Evolutionary conservation across 805 yeast genomes (phyloP), one percentile per base, ranked within the genome.

Genomic region (Saccharomycopsis malanga): DNA sequence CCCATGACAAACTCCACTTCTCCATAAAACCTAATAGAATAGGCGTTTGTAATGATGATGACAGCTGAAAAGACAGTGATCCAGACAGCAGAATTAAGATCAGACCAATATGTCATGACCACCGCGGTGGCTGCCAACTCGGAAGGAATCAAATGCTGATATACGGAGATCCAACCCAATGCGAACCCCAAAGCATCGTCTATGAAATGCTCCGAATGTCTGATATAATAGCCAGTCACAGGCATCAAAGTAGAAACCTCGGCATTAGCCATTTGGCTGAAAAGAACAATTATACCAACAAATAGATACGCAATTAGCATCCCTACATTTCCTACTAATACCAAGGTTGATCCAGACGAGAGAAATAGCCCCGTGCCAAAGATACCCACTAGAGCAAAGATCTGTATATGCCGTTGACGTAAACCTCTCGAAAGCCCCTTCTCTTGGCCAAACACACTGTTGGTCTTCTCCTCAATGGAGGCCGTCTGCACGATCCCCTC

Each of bases 71-170:
- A 75, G 17, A 79, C 68, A 10, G 77, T 63, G 47, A 77, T 76
- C 77, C 79, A 76, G n/a, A 72, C 77, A 7, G 79, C 83, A 15
- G 77, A 74, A 48, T 77, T 77, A 24, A 74, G 59, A 21, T 58
- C 67, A 7, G 70, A 73, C 86, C 86, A 79, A 58, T 76, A 79
- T 54, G 72, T 71, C 52, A 79, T 69, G 15, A 79, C 77, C 47
- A 77, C 71, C 1, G 82, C 71, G n/a, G 83, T 80, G 1, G 84
- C 84, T 12, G 78, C 74, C 60, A 79, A 70, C 61, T 79, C 84
- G 49, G 80, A 73, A 27, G 83, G 79, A 12, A 36, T 18, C 12
- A 36, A 14, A 18, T 17, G 12, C 9, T 12, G 18, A 5, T 17
- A 36, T 4, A 36, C 23, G 5, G 5, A 6, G 22, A 36, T 10